Evolutionary conservation across 2,329 filamentous ascomycete genomes (phyloP), one percentile per base, ranked within the genome.

Genomic region (Magnaporthiopsis rhizophila): DNA sequence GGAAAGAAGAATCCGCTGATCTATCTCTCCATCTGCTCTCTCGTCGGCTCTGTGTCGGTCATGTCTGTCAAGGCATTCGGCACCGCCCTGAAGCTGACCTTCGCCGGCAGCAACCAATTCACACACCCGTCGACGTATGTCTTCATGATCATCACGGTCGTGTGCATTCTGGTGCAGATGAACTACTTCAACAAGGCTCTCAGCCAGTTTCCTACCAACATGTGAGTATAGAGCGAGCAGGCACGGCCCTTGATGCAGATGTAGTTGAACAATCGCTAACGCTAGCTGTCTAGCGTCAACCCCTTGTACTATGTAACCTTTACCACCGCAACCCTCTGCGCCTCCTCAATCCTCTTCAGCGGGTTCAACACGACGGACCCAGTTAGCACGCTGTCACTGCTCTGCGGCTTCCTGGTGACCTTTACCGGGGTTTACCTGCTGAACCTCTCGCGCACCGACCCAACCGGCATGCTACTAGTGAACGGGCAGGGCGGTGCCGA

Each of bases 161-260:
- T 97, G 68, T 99, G 95, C 80, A 98, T 99, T 73, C 77, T 99
- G 69, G 97, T 93, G 11, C 95, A 99, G 81, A 98, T 99, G 95
- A 99, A 99, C 78, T 99, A 99, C 78, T 97, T 99, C 79, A 99
- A 99, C 83, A 99, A 99, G 78, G 95, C 95, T 9, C 80, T 99
- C 66, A 96, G 92, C 76, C 92, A 96, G 72, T 99, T 98, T 78
- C 94, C 91, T 36, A 97, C 95, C 38, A 97, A 96, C 71, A 96
- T 99, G 93, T 97, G 84, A 75, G 90, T 81, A 30, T 59, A 36
- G 45, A 57, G 13, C 24, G 11, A 26, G 21, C n/a, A 45, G 58
- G 2, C 15, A 21, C 15, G 21, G 45, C 24, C n/a, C 36, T n/a
- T 26, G 3, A 18, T 21, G 57, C 45, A n/a, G 3, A 13, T 32